Evolutionary conservation across 73 alveolate genomes (phyloP), one percentile per base, ranked within the genome.

Genomic region (Paramecium pentaurelia): DNA sequence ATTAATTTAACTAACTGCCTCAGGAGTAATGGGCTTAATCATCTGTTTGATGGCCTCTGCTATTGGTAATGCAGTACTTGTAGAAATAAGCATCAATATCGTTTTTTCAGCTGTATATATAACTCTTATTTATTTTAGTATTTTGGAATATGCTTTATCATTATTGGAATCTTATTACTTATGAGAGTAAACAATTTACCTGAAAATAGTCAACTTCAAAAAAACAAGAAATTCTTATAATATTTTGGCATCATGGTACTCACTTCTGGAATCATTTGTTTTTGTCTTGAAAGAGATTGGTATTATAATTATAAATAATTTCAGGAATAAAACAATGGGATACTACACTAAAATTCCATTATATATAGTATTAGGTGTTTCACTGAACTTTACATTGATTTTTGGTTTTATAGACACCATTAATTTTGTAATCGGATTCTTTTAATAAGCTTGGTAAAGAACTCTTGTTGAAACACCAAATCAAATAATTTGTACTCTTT

Each of bases 1-100:
- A 64, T 32, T 45, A 80, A 27, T 80, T 25, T 80, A 80, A 80
- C 34, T 80, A 2, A 27, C 49, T 14, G 30, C 38, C 32, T 80
- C 91, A 3, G 75, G 91, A 18, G 47, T 80, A 2, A 42, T 47
- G 2, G 91, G 91, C 8, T 8, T 80, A 47, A 20, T 80, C 34
- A 49, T 80, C 3, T 80, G 91, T 80, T n/a, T 80, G 75, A 25
- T 80, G 71, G 73, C 51, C 2, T 80, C 91, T 16, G 91, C 77
- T 12, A 49, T 80, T 80, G 91, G 91, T 10, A 80, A 80, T 80
- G 91, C 91, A 10, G 91, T 80, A 20, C 58, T 80, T 25, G 91
- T 80, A 1, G 91, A 80, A 27, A 80, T 80, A 4, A 45, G 77
- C 6, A 80, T 80, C 27, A 80, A 80, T 49, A 47, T 80, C 47